Base-by-base conservation (phyloP, 352 stramenopile genomes). In the Phytopythium boreale region DNA sequence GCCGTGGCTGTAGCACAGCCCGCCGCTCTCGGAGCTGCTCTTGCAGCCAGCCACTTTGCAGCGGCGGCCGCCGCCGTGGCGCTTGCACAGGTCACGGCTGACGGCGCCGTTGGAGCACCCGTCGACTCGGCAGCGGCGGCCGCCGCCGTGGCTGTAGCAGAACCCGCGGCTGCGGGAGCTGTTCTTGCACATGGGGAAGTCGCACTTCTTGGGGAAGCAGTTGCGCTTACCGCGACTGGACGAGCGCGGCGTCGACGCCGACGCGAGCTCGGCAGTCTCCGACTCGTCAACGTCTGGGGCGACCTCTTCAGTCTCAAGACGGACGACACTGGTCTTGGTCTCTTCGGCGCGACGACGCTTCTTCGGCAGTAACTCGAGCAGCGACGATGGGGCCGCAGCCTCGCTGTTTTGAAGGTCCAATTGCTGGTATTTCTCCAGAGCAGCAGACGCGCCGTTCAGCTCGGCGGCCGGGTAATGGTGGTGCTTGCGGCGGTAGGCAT, bases 121-220 rank as follows among this genome's bases (percentile, higher is more conserved):
- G 56, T 90, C 78, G 47, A 90, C 75, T 19, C 81, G 67, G 61
- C 83, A 92, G 34, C 83, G 79, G 0, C 83, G 72, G 1, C 83
- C 83, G 11, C 83, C 83, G 20, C 83, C 83, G 57, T 92, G 83
- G 59, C 77, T 89, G 76, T 92, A 92, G 66, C 83, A 92, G 67
- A 90, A 92, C 51, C 84, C 84, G 46, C 84, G 84, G 60, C 78
- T 89, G 49, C 84, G 81, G 20, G 84, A 88, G 62, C 76, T 87
- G 79, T 92, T 92, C 70, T 89, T 89, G 76, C 84, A 92, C 79
- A 92, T 85, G 11, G 84, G 84, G 52, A 92, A 92, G 70, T 90
- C 82, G 67, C 84, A 92, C 62, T 92, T 92, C 75, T 91, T 92
- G 22, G 82, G 82, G 47, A 89, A 85, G 59, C 78, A 88, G 34